Evolutionary conservation across 2,329 filamentous ascomycete genomes (phyloP).

Genomic region (Pseudogymnoascus sp.): DNA sequence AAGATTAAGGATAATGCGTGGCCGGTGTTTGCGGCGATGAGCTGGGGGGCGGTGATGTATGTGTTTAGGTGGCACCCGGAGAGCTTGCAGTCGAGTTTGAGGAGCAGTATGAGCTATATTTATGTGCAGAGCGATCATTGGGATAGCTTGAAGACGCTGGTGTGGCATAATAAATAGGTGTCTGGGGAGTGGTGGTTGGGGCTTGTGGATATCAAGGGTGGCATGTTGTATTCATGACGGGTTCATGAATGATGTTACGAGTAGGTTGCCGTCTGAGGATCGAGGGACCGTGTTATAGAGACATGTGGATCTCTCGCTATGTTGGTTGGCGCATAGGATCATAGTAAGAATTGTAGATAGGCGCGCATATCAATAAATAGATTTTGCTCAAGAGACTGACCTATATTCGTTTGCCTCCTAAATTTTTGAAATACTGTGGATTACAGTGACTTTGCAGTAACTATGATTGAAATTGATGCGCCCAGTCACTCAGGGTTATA

Average conservation of each 20-base stretch:
- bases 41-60: conserved; percentile 93
- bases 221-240: neutral
- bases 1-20: conserved; percentile 65
- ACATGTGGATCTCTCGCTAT: neutral
- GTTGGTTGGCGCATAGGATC: conserved; percentile 3
- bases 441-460: neutral
- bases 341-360: neutral
- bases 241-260: conserved; percentile 5
- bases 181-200: neutral
- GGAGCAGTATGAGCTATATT: conserved; percentile 96
- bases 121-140: conserved; percentile 83
- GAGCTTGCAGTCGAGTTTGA: conserved; percentile 80
- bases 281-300: neutral
- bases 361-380: neutral
- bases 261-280: neutral
- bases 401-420: neutral
- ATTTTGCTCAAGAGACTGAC: neutral
- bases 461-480: neutral
- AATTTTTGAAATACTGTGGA: neutral
- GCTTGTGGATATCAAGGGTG: neutral
- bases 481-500: neutral
- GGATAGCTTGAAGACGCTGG: conserved; percentile 74
- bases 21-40: conserved; percentile 84
- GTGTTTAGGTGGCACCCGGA: conserved; percentile 88
- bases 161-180: conserved; percentile 71